phyloP scores from a whole-genome alignment of 192 early-diverging fungal genomes.

The Backusella mclennaniae region DNA sequence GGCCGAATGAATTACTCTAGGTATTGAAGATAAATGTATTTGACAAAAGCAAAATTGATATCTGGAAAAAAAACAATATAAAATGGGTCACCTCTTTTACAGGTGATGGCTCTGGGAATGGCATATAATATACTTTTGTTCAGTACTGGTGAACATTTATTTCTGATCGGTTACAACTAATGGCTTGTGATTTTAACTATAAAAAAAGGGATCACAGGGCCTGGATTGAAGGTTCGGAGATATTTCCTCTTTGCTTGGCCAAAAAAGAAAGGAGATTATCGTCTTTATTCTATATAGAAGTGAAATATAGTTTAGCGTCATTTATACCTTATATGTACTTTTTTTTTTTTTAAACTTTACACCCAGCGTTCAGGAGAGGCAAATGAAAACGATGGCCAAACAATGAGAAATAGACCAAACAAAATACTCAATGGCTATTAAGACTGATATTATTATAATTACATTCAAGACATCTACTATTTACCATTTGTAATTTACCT shows the following conservation, averaged over 20 bases:
- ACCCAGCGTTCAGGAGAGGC: neutral
- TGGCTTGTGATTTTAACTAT: neutral
- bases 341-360: neutral
- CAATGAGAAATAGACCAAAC: neutral
- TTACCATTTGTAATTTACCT: neutral
- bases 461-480: neutral
- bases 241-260: neutral
- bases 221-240: neutral
- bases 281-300: slow-evolving; percentile 4
- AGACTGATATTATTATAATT: neutral
- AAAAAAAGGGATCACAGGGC: neutral
- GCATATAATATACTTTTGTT: neutral
- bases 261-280: neutral
- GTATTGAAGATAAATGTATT: no score
- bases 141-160: neutral
- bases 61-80: no score
- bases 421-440: no score
- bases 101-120: neutral
- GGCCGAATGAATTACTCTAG: no score
- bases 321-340: neutral
- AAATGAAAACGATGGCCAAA: neutral
- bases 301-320: neutral
- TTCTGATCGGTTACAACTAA: neutral
- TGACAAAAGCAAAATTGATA: no score
- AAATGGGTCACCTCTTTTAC: neutral